These are phyloP conservation scores for Mycena leptocephala DNA, from an alignment of 768 basidiomycete species.

Conservation along the genomic window DNA sequence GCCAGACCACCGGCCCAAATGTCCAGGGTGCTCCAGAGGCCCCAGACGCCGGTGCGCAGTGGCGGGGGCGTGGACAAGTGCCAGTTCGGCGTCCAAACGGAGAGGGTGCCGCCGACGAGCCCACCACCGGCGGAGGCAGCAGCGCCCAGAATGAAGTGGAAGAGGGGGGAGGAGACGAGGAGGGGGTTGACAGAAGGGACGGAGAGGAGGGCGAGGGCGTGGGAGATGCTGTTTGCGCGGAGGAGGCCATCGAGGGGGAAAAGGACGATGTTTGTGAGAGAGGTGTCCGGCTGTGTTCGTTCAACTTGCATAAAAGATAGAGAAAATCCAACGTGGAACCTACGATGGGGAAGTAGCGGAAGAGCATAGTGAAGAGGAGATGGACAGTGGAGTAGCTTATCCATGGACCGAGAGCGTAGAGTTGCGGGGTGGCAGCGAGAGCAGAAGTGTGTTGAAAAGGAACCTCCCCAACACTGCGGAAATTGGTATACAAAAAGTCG, in stretches of 20 bases:
- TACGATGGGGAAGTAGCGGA: slow-evolving; percentile 57
- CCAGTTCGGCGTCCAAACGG: slow-evolving; percentile 63
- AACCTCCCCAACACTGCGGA: slow-evolving; percentile 61
- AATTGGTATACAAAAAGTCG: neutral
- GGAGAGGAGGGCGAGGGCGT: slow-evolving; percentile 53
- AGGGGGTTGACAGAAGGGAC: slow-evolving; percentile 51
- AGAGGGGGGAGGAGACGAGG: slow-evolving; percentile 57
- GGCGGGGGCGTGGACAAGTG: slow-evolving; percentile 62
- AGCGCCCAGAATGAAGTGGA: slow-evolving; percentile 65
- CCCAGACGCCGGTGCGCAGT: slow-evolving; percentile 56
- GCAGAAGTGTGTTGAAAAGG: slow-evolving; percentile 60
- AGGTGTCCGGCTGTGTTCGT: slow-evolving; percentile 40
- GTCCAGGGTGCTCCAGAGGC: slow-evolving; percentile 61
- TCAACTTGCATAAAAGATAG: neutral
- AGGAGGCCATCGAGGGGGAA: slow-evolving; percentile 68
- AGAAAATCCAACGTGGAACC: slow-evolving; percentile 29
- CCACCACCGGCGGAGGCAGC: slow-evolving; percentile 65
- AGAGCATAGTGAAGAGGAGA: slow-evolving; percentile 59
- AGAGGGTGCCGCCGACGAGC: slow-evolving; percentile 59
- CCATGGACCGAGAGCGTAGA: slow-evolving; percentile 62
- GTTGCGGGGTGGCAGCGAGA: slow-evolving; percentile 63
- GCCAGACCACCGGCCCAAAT: slow-evolving; percentile 69
- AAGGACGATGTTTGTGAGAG: slow-evolving; percentile 59
- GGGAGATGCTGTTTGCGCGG: slow-evolving; percentile 59
- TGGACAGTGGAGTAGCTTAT: slow-evolving; percentile 67